Conservation (phyloP, 2,329 filamentous ascomycete genomes). For the Aureobasidium sp. region DNA sequence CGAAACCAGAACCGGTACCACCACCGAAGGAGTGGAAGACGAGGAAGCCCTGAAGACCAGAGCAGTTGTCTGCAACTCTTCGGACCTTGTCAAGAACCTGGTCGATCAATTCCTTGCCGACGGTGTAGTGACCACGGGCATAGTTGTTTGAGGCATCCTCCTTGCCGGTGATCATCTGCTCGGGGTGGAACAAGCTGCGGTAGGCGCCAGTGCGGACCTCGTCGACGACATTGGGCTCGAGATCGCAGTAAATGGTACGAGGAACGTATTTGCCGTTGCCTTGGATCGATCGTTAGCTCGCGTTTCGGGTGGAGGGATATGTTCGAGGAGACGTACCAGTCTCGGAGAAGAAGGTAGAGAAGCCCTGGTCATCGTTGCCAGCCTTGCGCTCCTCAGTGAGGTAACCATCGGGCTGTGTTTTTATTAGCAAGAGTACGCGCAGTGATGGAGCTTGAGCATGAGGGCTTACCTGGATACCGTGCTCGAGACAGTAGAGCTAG, state of each 20-base stretch:
- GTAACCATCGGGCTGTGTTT: constrained; percentile 86
- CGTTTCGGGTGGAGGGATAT: constrained; percentile 57
- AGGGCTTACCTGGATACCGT: constrained; percentile 86
- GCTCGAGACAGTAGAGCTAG: constrained; percentile 99
- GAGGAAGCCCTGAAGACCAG: constrained; percentile 96
- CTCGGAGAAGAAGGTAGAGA: constrained; percentile 99
- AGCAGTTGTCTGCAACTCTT: constrained; percentile 95
- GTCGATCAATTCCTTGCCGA: constrained; percentile 99
- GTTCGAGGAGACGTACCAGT: constrained; percentile 91
- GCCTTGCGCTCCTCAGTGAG: constrained; percentile 97
- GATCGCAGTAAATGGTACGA: constrained; percentile 98
- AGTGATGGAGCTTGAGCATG: neutral
- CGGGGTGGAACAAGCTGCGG: constrained; percentile 94
- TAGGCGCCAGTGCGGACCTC: constrained; percentile 97
- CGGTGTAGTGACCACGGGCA: constrained; percentile 98
- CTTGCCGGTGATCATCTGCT: constrained; percentile 99
- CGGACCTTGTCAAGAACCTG: constrained; percentile 96
- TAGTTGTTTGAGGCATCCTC: constrained; percentile 99
- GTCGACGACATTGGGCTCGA: constrained; percentile 98
- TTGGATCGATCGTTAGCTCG: constrained; percentile 34
- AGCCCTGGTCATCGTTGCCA: constrained; percentile 87
- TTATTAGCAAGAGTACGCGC: constrained; percentile 20
- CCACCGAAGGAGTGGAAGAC: constrained; percentile 99
- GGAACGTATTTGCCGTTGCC: constrained; percentile 98
- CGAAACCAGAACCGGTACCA: constrained; percentile 97